Evolutionary conservation across 78 protist genomes (phyloP).

Genomic region (Dictyostelium intermedium): DNA sequence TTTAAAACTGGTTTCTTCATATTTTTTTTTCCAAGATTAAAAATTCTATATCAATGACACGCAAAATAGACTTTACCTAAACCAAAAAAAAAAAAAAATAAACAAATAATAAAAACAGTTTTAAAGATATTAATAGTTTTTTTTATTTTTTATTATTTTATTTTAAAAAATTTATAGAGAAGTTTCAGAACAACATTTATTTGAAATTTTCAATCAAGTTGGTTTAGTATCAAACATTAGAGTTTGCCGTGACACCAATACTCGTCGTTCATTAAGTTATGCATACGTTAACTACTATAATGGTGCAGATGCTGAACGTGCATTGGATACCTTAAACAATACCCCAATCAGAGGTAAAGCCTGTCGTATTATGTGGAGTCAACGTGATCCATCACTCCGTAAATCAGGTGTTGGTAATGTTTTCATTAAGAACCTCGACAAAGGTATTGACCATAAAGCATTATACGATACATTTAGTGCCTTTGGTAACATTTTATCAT

Average conservation of each 20-base stretch:
- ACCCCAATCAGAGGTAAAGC: conserved; percentile 89
- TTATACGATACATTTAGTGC: conserved; percentile 94
- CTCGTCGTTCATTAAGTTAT: conserved; percentile 96
- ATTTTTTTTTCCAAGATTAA: too few species aligned
- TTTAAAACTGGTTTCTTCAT: too few species aligned
- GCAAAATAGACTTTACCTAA: too few species aligned
- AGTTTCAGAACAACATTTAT: conserved; percentile 92
- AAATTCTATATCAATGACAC: too few species aligned
- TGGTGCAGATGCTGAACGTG: conserved; percentile 94
- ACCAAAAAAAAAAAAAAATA: not conserved
- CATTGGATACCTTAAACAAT: conserved; percentile 97
- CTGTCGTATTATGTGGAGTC: conserved; percentile 98
- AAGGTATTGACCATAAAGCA: conserved; percentile 91
- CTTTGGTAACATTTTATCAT: conserved; percentile 91
- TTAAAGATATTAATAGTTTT: not conserved
- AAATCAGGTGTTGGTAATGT: conserved; percentile 97
- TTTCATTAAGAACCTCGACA: conserved; percentile 97
- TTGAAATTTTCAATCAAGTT: conserved; percentile 92
- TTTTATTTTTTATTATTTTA: not conserved
- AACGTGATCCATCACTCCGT: conserved; percentile 97
- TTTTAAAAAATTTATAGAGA: conserved; percentile 62
- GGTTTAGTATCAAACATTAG: conserved; percentile 96
- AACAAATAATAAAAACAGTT: not conserved
- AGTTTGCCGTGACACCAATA: conserved; percentile 95
- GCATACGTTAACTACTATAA: conserved; percentile 98